These are phyloP conservation scores for Eucalyptus paniculata DNA, from an alignment of 345 rosid genomes.

Conservation along the genomic window DNA sequence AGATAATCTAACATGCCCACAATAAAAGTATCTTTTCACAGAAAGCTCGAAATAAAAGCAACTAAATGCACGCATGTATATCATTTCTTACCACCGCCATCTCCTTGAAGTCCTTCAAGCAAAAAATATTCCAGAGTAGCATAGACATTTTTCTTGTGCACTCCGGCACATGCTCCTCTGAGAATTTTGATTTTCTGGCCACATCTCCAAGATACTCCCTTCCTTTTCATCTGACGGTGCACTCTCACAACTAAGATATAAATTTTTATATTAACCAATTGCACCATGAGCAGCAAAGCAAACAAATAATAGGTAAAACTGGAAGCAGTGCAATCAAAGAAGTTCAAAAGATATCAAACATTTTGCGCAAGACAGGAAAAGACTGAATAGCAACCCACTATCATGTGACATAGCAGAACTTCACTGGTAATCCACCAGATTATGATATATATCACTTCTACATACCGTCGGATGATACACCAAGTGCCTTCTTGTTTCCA, in stretches of 20 bases:
- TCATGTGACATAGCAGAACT: not conserved
- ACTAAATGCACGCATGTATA: not conserved
- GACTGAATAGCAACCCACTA: not conserved
- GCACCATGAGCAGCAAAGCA: not conserved
- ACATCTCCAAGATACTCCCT: slow-evolving; percentile 32
- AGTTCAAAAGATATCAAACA: not conserved
- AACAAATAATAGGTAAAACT: not conserved
- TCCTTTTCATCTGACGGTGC: slow-evolving; percentile 30
- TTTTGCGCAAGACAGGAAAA: not conserved
- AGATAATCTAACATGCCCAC: not conserved
- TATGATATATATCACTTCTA: not conserved
- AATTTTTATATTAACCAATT: not conserved
- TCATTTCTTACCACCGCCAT: slow-evolving; percentile 49
- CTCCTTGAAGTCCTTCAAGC: slow-evolving; percentile 61
- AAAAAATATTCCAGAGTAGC: slow-evolving; percentile 58
- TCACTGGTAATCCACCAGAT: not conserved
- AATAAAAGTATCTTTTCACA: not conserved
- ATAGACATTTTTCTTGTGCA: slow-evolving; percentile 28
- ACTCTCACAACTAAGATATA: slow-evolving; percentile 46
- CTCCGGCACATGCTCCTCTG: slow-evolving; percentile 50
- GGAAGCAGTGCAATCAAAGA: not conserved
- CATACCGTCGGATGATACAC: slow-evolving; percentile 54
- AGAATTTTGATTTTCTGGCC: slow-evolving; percentile 57
- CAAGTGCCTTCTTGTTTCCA: slow-evolving; percentile 33
- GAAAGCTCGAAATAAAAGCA: not conserved